A percentile compares a stretch with the other conserved stretches of the same genome.
Conservation (phyloP, 768 basidiomycete genomes). For the Tulasnella sp. region DNA sequence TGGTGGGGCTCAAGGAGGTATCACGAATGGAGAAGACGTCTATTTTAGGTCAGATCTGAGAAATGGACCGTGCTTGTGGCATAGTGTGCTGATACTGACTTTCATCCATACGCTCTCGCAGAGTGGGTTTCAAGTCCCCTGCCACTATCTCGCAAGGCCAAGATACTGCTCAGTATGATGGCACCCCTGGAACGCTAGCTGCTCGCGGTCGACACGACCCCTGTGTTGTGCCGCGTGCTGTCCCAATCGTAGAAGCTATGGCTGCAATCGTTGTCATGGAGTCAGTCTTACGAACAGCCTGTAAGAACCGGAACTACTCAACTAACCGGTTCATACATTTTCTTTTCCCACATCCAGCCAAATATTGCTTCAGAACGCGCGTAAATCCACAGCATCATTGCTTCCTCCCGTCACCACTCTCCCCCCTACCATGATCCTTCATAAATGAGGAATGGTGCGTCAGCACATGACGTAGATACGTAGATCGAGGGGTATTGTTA, state of each 20-base stretch:
- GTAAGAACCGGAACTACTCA: too few relatives aligned
- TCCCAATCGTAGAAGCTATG: constrained; percentile 98
- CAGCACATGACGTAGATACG: too few relatives aligned
- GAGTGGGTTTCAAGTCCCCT: constrained; percentile 95
- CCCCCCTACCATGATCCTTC: constrained; percentile 83
- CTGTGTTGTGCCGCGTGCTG: constrained; percentile 92
- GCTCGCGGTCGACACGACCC: constrained; percentile 93
- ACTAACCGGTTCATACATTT: too few relatives aligned
- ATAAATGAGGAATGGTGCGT: constrained; percentile 22
- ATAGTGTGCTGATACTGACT: neutral
- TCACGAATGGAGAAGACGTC: constrained; percentile 92
- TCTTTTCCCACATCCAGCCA: constrained; percentile 34
- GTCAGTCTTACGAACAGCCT: constrained; percentile 22
- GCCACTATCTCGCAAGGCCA: constrained; percentile 94
- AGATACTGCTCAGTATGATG: constrained; percentile 85
- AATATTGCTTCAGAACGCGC: constrained; percentile 78
- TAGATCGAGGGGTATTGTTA: neutral
- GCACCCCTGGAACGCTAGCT: constrained; percentile 75
- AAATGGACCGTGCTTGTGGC: neutral
- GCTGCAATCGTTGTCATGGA: constrained; percentile 94
- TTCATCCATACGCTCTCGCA: constrained; percentile 24
- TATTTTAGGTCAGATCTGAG: constrained; percentile 70
- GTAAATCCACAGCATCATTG: constrained; percentile 57
- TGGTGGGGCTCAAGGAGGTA: constrained; percentile 95
- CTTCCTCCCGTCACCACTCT: constrained; percentile 83